phyloP scores from a whole-genome alignment of 768 basidiomycete genomes.

The Suillus subluteus region DNA sequence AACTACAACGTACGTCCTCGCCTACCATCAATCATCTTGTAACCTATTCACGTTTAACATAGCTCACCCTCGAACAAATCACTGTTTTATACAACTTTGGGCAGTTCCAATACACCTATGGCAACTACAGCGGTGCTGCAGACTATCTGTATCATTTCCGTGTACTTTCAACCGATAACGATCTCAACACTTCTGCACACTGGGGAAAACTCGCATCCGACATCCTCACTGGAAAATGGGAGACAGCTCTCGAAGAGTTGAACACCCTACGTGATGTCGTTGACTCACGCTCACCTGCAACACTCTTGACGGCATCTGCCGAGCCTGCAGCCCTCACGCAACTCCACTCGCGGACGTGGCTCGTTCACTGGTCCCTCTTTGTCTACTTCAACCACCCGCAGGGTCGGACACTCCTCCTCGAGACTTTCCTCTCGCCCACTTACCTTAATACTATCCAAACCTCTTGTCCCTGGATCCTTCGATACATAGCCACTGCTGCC shows the following conservation, averaged over 20 bases:
- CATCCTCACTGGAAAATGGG: constrained; percentile 94
- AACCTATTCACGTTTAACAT: constrained; percentile 14
- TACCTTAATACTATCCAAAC: constrained; percentile 99
- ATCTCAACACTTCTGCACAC: constrained; percentile 94
- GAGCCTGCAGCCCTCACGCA: constrained; percentile 80
- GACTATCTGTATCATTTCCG: constrained; percentile 99
- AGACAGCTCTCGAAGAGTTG: constrained; percentile 92
- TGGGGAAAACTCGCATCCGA: constrained; percentile 99
- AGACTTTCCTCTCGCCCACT: constrained; percentile 93
- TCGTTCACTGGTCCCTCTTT: constrained; percentile 97
- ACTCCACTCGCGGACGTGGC: constrained; percentile 94
- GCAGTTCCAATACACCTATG: constrained; percentile 98
- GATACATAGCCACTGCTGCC: constrained; percentile 92
- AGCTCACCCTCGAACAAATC: constrained; percentile 96
- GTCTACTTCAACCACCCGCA: constrained; percentile 97
- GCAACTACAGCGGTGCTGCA: constrained; percentile 94
- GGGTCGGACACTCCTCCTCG: constrained; percentile 89
- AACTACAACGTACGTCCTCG: constrained; percentile 73
- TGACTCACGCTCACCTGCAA: constrained; percentile 71
- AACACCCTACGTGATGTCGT: constrained; percentile 93
- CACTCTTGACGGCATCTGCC: constrained; percentile 46
- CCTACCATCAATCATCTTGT: constrained; percentile 12
- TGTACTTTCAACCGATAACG: constrained; percentile 90
- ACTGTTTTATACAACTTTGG: constrained; percentile 97
- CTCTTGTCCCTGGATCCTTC: constrained; percentile 89